Percentiles rank a stretch among this genome's conserved stretches.
Evolutionary conservation across 2,329 filamentous ascomycete genomes (phyloP).

Genomic region (Xylogone sp.): DNA sequence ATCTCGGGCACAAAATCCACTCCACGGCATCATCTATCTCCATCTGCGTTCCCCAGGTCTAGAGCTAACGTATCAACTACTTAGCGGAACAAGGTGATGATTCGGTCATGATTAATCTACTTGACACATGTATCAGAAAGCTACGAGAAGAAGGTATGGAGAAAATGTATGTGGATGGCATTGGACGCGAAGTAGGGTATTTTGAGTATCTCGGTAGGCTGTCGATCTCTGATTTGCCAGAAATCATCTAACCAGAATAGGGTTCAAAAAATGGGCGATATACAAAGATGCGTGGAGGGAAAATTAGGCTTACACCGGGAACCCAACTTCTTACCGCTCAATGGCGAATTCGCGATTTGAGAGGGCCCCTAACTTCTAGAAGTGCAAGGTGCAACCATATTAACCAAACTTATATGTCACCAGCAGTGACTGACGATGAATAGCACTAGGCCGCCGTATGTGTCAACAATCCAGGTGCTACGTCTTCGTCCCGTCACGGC

Average conservation of each 20-base stretch:
- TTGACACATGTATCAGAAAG: constrained; percentile 47
- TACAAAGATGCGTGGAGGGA: constrained; percentile 54
- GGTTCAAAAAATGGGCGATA: constrained; percentile 54
- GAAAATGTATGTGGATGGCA: constrained; percentile 51
- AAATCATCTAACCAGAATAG: constrained; percentile 29
- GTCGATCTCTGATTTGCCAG: background rate
- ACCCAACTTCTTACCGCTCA: background rate
- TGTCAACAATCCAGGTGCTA: too few relatives aligned
- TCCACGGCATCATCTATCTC: too few relatives aligned
- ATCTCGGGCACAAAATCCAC: background rate
- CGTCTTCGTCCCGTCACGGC: too few relatives aligned
- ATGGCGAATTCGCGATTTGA: background rate
- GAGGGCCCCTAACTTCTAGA: too few relatives aligned
- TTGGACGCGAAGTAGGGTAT: constrained; percentile 46
- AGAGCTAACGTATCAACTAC: background rate
- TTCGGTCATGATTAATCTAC: constrained; percentile 48
- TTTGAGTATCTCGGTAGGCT: constrained; percentile 49
- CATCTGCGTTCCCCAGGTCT: background rate
- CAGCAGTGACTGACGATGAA: too few relatives aligned
- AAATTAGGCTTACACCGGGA: constrained; percentile 7
- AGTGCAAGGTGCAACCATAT: too few relatives aligned
- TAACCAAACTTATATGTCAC: too few relatives aligned
- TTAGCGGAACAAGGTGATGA: constrained; percentile 42
- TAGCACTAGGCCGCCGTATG: too few relatives aligned
- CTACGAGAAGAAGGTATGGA: constrained; percentile 47